Base-by-base conservation (phyloP, 2,329 filamentous ascomycete species). In the Monosporascus sp. region DNA sequence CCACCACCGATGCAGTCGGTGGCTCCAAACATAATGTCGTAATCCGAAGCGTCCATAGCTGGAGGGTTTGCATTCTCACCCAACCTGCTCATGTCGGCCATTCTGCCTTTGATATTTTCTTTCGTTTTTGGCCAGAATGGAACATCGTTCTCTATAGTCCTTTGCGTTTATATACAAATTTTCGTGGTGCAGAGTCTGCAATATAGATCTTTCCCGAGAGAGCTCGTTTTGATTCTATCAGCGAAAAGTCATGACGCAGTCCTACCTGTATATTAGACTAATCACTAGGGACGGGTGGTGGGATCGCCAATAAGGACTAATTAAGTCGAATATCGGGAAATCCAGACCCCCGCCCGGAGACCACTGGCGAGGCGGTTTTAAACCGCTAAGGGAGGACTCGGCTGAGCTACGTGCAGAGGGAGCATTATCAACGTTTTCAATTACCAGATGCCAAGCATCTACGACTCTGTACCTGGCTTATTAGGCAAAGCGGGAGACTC, bases 1-100 rank as follows among this genome's bases (percentile, higher is more conserved):
- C 50, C 61, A 2, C 64, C 63, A 1, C 63, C 62, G 1, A 65
- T 48, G 45, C 62, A 65, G 8, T 60, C 62, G 2, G 50, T 57
- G 2, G 48, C 53, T 1, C 62, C 60, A 20, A 52, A 50, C 8
- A 56, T 22, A 25, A 59, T 48, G 17, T 65, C 60, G 11, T 64
- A 63, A 17, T 39, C 35, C 0, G 57, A 39, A 3, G 50, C 41
- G 17, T 65, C 55, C 3, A 57, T 52, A 2, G 62, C 62, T 1
- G 62, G 61, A 9, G 57, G 55, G 44, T 61, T 52, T 11, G 57
- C 57, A 7, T 60, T 55, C 3, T 59, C 56, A 39, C 53, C 54
- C 14, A 65, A 36, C 1, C 58, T 62, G 38, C 56, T 61, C 3
- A 64, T 39, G 6, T 59, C 55, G 14, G 64, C 64, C n/a, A 61